A percentile compares a stretch with the other conserved stretches of the same genome.
These are phyloP conservation scores for Calonectria naviculata DNA, from an alignment of 2,329 filamentous ascomycete species.

Conservation along the genomic window DNA sequence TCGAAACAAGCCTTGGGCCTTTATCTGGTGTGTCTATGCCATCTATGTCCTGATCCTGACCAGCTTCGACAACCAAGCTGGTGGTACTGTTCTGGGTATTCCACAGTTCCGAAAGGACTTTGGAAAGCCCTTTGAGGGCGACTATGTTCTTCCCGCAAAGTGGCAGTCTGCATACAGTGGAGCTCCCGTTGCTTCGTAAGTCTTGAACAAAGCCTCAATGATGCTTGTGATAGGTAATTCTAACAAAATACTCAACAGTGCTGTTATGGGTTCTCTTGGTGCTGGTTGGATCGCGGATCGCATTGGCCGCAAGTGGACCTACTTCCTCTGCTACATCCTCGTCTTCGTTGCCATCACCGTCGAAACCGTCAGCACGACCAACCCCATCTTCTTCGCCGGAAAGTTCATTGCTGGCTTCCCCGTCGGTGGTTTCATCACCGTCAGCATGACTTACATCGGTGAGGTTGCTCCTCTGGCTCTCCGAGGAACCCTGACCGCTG, in stretches of 20 bases:
- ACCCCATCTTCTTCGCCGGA: slow-evolving; percentile 30
- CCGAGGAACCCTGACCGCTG: slow-evolving; percentile 26
- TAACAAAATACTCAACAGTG: slow-evolving; percentile 3
- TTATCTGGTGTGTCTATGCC: slow-evolving; percentile 31
- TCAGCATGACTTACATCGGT: slow-evolving; percentile 32
- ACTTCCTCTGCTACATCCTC: slow-evolving; percentile 26
- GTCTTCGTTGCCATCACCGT: slow-evolving; percentile 30
- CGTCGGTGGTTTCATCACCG: slow-evolving; percentile 25
- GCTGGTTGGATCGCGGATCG: slow-evolving; percentile 25
- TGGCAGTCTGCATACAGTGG: slow-evolving; percentile 35
- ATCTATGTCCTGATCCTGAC: slow-evolving; percentile 30
- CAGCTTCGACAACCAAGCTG: slow-evolving; percentile 33
- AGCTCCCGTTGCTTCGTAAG: slow-evolving; percentile 32
- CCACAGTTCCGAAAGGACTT: slow-evolving; percentile 34
- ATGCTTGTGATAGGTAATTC: not conserved
- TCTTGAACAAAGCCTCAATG: not conserved
- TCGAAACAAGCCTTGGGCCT: slow-evolving; percentile 23
- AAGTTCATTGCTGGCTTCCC: slow-evolving; percentile 32
- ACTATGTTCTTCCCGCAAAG: slow-evolving; percentile 28
- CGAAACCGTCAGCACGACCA: slow-evolving; percentile 29
- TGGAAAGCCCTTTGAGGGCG: slow-evolving; percentile 18
- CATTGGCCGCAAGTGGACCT: slow-evolving; percentile 32
- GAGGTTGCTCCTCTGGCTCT: slow-evolving; percentile 31
- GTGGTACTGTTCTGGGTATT: slow-evolving; percentile 26
- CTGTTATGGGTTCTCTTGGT: slow-evolving; percentile 27